Conservation (phyloP, 495 filamentous ascomycete genomes). For the Copromyces sp. region DNA sequence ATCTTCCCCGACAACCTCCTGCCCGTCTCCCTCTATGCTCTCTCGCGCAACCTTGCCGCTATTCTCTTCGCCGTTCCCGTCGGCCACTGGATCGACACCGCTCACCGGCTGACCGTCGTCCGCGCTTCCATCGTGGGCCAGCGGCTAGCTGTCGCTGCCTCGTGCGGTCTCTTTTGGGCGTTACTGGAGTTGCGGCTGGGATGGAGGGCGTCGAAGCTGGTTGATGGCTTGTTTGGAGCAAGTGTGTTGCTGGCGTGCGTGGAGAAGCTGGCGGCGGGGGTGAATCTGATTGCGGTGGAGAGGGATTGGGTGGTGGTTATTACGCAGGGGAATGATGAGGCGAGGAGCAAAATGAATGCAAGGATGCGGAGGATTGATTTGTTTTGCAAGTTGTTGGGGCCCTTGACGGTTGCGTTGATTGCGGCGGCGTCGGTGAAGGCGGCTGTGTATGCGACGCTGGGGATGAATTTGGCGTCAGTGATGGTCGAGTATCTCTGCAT, state of each 20-base stretch:
- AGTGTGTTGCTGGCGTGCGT: constrained; percentile 43
- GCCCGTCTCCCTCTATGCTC: constrained; percentile 29
- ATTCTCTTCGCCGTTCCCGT: constrained; percentile 16
- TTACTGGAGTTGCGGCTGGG: constrained; percentile 1
- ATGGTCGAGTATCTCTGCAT: constrained; percentile 50
- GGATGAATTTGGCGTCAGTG: constrained; percentile 33
- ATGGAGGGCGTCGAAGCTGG: not conserved
- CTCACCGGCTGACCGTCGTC: constrained; percentile 20
- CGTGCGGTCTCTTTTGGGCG: constrained; percentile 15
- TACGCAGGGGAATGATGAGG: constrained; percentile 13
- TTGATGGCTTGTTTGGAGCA: constrained; percentile 25
- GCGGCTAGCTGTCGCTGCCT: constrained; percentile 16
- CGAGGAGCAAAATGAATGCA: constrained; percentile 39
- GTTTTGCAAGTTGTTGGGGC: constrained; percentile 58
- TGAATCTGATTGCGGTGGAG: constrained; percentile 55
- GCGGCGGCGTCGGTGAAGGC: constrained; percentile 21
- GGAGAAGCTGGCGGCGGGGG: constrained; percentile 43
- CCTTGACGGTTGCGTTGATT: constrained; percentile 44
- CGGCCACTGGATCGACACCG: constrained; percentile 20
- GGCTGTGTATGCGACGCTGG: constrained; percentile 28
- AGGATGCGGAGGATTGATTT: constrained; percentile 64
- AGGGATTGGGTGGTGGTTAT: constrained; percentile 51
- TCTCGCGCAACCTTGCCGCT: constrained; percentile 20
- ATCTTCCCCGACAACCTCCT: constrained; percentile 48
- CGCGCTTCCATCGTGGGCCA: constrained; percentile 23